phyloP scores from a whole-genome alignment of 495 filamentous ascomycete species.

The Acidiella bohemica region DNA sequence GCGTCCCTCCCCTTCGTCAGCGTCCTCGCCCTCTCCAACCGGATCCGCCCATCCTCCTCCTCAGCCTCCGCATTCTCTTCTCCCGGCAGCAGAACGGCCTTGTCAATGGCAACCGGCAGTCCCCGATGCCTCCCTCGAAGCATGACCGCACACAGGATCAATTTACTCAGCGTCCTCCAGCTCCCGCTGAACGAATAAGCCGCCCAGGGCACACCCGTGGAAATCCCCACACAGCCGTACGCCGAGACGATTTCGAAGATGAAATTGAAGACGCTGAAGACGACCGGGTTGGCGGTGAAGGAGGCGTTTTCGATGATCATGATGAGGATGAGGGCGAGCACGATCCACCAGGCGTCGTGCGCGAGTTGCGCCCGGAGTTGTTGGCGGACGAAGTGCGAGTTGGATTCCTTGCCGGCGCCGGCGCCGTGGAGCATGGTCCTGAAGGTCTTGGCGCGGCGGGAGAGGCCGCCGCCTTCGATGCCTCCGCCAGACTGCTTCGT shows the following conservation, averaged over 20 bases:
- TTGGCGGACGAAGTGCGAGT: constrained; percentile 45
- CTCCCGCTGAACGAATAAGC: constrained; percentile 61
- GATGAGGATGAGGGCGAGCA: constrained; percentile 58
- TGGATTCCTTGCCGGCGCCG: background rate
- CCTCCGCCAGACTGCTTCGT: background rate
- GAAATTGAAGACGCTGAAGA: constrained; percentile 70
- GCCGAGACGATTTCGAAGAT: constrained; percentile 73
- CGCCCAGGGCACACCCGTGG: constrained; percentile 51
- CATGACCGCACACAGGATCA: constrained; percentile 68
- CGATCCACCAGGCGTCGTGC: constrained; percentile 81
- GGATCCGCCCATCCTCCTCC: constrained; percentile 45
- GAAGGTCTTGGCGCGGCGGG: constrained; percentile 15
- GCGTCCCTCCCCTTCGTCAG: constrained; percentile 21
- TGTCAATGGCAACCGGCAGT: constrained; percentile 67
- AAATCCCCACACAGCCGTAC: constrained; percentile 71
- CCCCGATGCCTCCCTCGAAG: constrained; percentile 67
- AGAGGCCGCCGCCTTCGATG: background rate
- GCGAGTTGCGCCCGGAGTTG: constrained; percentile 69
- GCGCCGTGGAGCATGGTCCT: constrained; percentile 12
- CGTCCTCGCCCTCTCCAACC: constrained; percentile 26
- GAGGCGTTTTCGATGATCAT: constrained; percentile 56
- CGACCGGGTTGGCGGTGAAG: constrained; percentile 50
- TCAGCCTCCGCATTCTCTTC: constrained; percentile 36
- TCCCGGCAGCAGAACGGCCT: constrained; percentile 58
- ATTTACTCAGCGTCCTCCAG: constrained; percentile 58